phyloP scores from a whole-genome alignment of 2,329 filamentous ascomycete genomes.

The Stromatinia cepivora region DNA sequence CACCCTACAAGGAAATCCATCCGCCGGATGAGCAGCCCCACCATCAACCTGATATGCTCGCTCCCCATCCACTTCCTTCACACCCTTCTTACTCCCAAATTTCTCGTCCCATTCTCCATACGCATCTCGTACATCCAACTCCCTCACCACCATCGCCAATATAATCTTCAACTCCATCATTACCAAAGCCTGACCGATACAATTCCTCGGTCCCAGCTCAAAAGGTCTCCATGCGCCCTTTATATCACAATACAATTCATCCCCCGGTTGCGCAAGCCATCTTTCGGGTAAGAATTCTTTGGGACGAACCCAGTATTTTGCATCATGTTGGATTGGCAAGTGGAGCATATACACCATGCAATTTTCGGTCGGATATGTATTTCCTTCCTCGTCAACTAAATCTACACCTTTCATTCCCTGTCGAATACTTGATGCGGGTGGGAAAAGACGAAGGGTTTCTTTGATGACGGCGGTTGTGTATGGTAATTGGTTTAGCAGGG shows the following conservation, averaged over 20 bases:
- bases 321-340: conserved; percentile 42
- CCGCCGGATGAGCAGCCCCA: conserved; percentile 19
- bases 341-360: conserved; percentile 29
- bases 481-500: conserved; percentile 29
- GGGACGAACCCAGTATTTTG: conserved; percentile 46
- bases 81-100: neutral
- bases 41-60: conserved; percentile 32
- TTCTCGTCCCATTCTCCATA: conserved; percentile 38
- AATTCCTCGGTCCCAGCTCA: conserved; percentile 55
- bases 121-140: conserved; percentile 49
- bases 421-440: conserved; percentile 28
- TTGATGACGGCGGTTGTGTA: conserved; percentile 35
- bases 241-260: conserved; percentile 41
- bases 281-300: conserved; percentile 52
- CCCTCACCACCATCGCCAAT: conserved; percentile 48
- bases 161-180: conserved; percentile 51
- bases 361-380: conserved; percentile 27
- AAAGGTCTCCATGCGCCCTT: conserved; percentile 55
- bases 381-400: conserved; percentile 28
- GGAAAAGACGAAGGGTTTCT: conserved; percentile 32
- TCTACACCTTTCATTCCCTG: conserved; percentile 23
- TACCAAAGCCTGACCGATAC: conserved; percentile 57
- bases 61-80: conserved; percentile 22
- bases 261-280: conserved; percentile 44
- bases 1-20: conserved; percentile 22